These are phyloP conservation scores for Microsporum ferrugineum DNA, from an alignment of 2,329 filamentous ascomycete species.

Conservation along the genomic window DNA sequence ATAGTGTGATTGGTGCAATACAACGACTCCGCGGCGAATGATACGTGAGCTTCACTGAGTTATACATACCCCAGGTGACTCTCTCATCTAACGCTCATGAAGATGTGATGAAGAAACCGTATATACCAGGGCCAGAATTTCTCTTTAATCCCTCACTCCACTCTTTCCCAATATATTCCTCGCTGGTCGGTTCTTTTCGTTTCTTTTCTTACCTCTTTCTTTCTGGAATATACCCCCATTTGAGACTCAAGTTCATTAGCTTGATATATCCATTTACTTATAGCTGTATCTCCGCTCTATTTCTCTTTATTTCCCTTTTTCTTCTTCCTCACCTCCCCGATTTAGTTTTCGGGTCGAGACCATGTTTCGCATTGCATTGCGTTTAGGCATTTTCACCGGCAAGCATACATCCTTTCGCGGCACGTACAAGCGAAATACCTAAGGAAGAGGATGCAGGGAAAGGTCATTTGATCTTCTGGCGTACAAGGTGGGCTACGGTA, in stretches of 20 bases:
- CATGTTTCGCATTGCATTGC: not conserved
- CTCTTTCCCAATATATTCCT: not conserved
- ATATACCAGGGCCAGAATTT: not conserved
- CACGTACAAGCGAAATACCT: not conserved
- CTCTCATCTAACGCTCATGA: not conserved
- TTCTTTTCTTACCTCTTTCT: not conserved
- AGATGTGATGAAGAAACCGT: too few relatives aligned
- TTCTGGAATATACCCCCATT: not conserved
- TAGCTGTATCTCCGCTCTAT: not conserved
- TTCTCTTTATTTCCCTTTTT: not conserved
- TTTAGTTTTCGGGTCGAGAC: not conserved
- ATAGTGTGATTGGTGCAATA: conserved; percentile 37
- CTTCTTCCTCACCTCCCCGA: not conserved
- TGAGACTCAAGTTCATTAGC: not conserved
- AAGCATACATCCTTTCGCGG: not conserved
- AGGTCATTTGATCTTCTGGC: not conserved
- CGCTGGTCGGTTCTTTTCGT: not conserved
- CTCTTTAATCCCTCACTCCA: not conserved
- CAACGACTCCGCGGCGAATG: conserved; percentile 14
- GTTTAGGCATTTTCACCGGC: not conserved
- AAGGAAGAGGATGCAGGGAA: not conserved
- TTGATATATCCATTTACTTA: not conserved
- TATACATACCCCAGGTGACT: not conserved
- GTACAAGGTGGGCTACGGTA: not conserved
- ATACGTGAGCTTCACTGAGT: not conserved